Evolutionary conservation across 2,329 filamentous ascomycete species (phyloP), one percentile per base, ranked within the genome.

Genomic region (Aureobasidium sp.): DNA sequence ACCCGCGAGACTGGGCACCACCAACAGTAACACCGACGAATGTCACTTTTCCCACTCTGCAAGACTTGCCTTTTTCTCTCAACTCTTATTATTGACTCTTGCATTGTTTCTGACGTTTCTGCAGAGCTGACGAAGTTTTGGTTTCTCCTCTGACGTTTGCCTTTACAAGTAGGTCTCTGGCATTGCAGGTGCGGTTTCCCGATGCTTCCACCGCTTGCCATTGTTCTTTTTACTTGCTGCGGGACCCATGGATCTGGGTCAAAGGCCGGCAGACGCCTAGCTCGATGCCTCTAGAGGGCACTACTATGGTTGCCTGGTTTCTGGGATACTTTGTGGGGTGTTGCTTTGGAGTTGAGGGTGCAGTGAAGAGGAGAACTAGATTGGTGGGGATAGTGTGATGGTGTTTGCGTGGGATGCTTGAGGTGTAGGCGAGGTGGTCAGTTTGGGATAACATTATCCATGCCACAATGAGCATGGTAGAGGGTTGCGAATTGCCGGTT

Each of bases 181-280:
- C 9, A 20, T n/a, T n/a, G 7, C 25, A 29, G 39, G 5, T 22
- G 8, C 2, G 0, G 15, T 3, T 6, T n/a, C 20, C 53, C 39
- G 53, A 57, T 45, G 53, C 53, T 57, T 36, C 39, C 53, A 39
- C 53, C 39, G 41, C 36, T 25, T 45, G 53, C 36, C 53, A 45
- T 45, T n/a, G 17, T 15, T 4, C 12, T n/a, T 48, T 17, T 5
- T 29, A 5, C 20, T 44, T 44, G 22, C 17, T 15, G 20, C 14
- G 12, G 14, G 8, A 27, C n/a, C 49, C 49, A 12, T 39, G 20
- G 49, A n/a, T 17, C 15, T 27, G 34, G 49, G 49, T 27, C 29
- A 17, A 17, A 17, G 15, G 6, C 15, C 48, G 17, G n/a, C 17
- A 36, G 42, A 27, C 7, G 15, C 14, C 25, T 36, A 27, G 14